Conservation (phyloP, 2,329 filamentous ascomycete species). For the Iodosphaeria phyllophila region DNA sequence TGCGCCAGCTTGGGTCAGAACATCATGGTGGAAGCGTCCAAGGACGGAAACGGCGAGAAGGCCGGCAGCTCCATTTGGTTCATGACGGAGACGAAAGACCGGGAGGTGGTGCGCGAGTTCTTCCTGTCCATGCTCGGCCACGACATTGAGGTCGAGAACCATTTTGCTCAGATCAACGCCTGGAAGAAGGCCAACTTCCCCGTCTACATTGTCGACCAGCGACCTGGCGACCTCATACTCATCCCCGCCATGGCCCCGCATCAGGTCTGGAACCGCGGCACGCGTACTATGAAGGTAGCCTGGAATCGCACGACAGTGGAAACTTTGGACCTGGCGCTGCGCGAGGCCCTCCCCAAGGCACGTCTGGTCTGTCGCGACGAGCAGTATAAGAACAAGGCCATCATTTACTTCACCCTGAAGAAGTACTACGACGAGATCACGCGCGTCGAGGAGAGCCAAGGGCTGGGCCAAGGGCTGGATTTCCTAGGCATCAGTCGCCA, state of each 20-base stretch:
- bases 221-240: conserved; percentile 76
- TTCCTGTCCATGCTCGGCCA: conserved; percentile 86
- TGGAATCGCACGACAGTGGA: conserved; percentile 95
- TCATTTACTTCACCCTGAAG: conserved; percentile 70
- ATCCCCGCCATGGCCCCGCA: conserved; percentile 87
- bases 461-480: conserved; percentile 24
- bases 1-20: conserved; percentile 92
- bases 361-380: conserved; percentile 89
- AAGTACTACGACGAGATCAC: conserved; percentile 53
- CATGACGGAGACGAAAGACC: conserved; percentile 92
- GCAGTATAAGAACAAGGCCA: conserved; percentile 97
- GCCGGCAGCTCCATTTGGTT: conserved; percentile 93
- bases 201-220: conserved; percentile 84
- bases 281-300: conserved; percentile 88
- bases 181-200: conserved; percentile 92
- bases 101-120: conserved; percentile 79
- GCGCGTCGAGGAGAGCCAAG: conserved; percentile 29
- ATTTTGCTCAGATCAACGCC: conserved; percentile 88
- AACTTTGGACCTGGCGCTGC: conserved; percentile 69
- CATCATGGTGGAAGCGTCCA: conserved; percentile 90
- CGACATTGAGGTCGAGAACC: conserved; percentile 90
- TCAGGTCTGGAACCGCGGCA: conserved; percentile 96
- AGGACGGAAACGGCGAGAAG: conserved; percentile 52
- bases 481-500: conserved; percentile 28
- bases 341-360: conserved; percentile 75